Evolutionary conservation across 148 eudicot species (phyloP), one percentile per base, ranked within the genome.

Genomic region (Diospyros kaki): DNA sequence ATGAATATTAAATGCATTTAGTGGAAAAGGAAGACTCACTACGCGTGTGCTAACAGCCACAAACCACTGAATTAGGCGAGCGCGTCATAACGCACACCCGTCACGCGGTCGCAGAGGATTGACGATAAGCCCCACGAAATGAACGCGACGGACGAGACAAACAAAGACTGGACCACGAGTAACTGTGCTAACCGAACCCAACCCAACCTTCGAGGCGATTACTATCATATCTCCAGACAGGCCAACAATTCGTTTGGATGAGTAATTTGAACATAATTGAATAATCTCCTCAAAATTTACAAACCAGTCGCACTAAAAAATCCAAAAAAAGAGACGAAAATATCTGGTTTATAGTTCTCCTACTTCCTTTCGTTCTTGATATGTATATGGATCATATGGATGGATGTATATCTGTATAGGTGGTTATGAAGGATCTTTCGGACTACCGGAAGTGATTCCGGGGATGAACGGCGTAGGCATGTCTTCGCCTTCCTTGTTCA

Each of bases 361-460:
- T 55, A 15, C 9, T 46, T 17, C 1, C 6, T 11, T 2, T 4
- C 15, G 7, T 42, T 43, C 12, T 4, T 13, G 3, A 18, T 55
- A 12, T 17, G 43, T 43, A 17, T 53, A 11, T 72, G 8, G 6
- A 53, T 15, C n/a, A 17, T 53, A 11, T 72, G 8, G 6, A 53
- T 15, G 17, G 41, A 55, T 71, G 18, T 50, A 28, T 54, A 38
- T 14, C 10, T 17, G 17, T 48, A 18, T 14, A 53, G 46, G 7
- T 15, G n/a, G 39, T 7, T 50, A 43, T 38, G 15, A 50, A 8
- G 51, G 64, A 8, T 52, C 72, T 39, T 39, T 7, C n/a, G 61
- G 48, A 54, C 54, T 41, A 69, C 60, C 40, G 73, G 60, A 60
- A 69, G n/a, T 42, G 73, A 55, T 54, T 69, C 61, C 44, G 40